These are phyloP conservation scores for Cenococcum geophilum DNA, from an alignment of 495 filamentous ascomycete species.

Conservation along the genomic window DNA sequence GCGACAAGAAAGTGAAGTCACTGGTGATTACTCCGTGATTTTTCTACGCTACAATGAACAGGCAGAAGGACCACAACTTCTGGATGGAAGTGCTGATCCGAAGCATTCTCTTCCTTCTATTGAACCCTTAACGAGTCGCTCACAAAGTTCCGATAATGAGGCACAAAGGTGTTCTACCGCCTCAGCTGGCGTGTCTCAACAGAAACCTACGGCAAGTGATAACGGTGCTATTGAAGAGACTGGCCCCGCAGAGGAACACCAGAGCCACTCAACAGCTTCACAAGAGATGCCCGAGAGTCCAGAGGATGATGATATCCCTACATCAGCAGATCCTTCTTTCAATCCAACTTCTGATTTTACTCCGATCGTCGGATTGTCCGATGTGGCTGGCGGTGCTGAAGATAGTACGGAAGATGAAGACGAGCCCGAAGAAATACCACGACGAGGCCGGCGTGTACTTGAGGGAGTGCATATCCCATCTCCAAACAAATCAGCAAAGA, in stretches of 20 bases:
- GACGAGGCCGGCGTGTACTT: not conserved
- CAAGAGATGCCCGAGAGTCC: too few relatives aligned
- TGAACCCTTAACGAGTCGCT: not conserved
- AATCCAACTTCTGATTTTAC: too few relatives aligned
- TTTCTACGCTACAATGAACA: not conserved
- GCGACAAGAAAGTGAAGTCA: not conserved
- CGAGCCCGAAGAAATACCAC: not conserved
- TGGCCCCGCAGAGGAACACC: too few relatives aligned
- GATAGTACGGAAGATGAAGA: slow-evolving; percentile 8
- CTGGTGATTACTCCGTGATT: not conserved
- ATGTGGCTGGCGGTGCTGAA: not conserved
- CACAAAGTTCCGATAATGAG: not conserved
- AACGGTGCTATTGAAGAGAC: not conserved
- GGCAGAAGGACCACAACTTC: not conserved
- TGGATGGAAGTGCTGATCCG: not conserved
- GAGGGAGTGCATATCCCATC: not conserved
- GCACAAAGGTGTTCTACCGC: not conserved
- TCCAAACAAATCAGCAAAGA: slow-evolving; percentile 9
- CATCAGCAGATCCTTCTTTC: too few relatives aligned
- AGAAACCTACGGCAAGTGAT: not conserved
- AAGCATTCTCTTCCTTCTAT: not conserved
- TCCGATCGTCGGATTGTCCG: too few relatives aligned
- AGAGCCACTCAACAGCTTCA: too few relatives aligned
- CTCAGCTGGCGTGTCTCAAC: not conserved
- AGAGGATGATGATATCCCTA: too few relatives aligned